Evolutionary conservation across 768 basidiomycete genomes (phyloP), one percentile per base, ranked within the genome.

Genomic region (Russula griseocarnosa): DNA sequence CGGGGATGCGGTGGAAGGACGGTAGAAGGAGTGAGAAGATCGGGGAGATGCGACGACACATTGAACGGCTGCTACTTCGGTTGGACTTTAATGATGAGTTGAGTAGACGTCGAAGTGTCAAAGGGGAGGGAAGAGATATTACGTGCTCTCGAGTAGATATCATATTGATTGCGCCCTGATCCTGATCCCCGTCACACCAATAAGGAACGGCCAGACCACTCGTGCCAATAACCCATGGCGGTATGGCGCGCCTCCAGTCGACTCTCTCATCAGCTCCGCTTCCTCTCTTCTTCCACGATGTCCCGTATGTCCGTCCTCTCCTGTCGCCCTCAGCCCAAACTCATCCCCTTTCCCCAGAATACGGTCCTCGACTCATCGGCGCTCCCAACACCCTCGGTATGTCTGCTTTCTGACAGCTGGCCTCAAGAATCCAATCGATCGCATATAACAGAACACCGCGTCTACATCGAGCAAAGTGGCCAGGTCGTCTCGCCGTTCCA

Each of bases 321-420:
- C 63, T 62, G 57, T 62, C 63, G 64, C 52, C 26, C n/a, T 44
- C n/a, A 9, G 6, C 44, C 28, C 55, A 50, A 26, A 38, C 52
- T 53, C 13, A 60, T 50, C n/a, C 9, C 18, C 18, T 50, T 58
- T 44, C 60, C 18, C 18, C 73, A 90, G 90, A 82, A 69, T 89
- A 86, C 79, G 79, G 83, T 30, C 77, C 88, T 57, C 89, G 92
- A 74, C 81, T 88, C 79, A 81, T 94, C 75, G 91, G 88, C 50
- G 89, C 95, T 59, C 80, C 92, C 71, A 90, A 98, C 82, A 98
- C 96, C 62, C 86, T 98, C 70, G 96, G 96, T 97, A 70, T 47
- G 71, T 69, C 71, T 34, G 42, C n/a, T 51, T 56, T 11, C 67
- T 20, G n/a, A 51, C 13, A 0, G 36, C 3, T 38, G 1, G 0